A percentile compares a stretch with the other conserved stretches of the same genome.
These are phyloP conservation scores for Platismatia glauca DNA, from an alignment of 495 filamentous ascomycete species.

Conservation along the genomic window DNA sequence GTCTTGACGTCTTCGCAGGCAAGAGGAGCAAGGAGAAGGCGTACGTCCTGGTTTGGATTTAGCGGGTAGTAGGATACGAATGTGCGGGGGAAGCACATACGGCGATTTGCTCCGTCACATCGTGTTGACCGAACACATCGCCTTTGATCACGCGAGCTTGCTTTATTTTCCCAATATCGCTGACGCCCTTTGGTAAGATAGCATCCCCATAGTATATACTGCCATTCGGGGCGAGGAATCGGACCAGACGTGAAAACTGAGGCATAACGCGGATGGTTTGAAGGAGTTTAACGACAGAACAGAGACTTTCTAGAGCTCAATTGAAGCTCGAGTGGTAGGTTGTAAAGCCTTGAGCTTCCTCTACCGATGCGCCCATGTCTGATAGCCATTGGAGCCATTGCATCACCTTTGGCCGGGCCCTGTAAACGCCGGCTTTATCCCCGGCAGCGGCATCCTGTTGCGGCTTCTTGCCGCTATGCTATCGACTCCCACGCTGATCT, in stretches of 20 bases:
- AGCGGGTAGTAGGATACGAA: neutral
- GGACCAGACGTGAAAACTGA: slow-evolving; percentile 46
- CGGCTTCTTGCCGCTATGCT: neutral
- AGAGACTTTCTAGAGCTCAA: neutral
- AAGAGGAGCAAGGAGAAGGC: slow-evolving; percentile 58
- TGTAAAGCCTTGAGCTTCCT: neutral
- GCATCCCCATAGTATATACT: slow-evolving; percentile 77
- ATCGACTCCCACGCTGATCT: neutral
- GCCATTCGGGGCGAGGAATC: slow-evolving; percentile 70
- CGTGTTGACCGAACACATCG: slow-evolving; percentile 62
- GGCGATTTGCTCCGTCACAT: slow-evolving; percentile 58
- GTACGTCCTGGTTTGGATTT: slow-evolving; percentile 43
- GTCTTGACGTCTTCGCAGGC: slow-evolving; percentile 59
- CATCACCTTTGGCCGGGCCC: neutral
- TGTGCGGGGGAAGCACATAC: slow-evolving; percentile 15
- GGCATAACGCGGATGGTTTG: neutral
- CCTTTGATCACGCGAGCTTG: slow-evolving; percentile 62
- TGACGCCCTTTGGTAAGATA: slow-evolving; percentile 57
- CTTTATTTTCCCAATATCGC: slow-evolving; percentile 56
- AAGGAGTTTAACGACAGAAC: neutral
- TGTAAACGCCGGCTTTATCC: slow-evolving; percentile 2
- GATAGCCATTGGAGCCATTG: neutral
- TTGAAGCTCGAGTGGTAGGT: neutral
- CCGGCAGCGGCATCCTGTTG: neutral
- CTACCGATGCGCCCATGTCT: neutral